Evolutionary conservation across 148 eudicot species (phyloP).

Genomic region (Cornus controversa): DNA sequence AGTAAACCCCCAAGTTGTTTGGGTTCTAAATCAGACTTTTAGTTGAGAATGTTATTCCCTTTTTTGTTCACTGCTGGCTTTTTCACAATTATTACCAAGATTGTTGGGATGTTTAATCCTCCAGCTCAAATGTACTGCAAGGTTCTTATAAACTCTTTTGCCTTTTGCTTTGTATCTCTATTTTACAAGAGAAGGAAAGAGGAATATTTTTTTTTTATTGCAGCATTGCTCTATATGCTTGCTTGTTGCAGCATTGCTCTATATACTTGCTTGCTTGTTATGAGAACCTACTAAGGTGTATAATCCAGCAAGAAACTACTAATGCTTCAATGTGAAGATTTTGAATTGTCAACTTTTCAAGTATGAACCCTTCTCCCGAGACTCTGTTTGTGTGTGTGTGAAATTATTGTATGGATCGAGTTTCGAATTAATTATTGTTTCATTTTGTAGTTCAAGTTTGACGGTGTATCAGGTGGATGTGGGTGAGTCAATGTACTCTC

Average conservation of each 20-base stretch:
- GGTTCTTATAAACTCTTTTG: constrained; percentile 1
- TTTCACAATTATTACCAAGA: neutral
- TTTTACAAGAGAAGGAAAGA: neutral
- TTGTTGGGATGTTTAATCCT: neutral
- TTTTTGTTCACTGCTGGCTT: neutral
- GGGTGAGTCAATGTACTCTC: too few species aligned
- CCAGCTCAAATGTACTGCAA: neutral
- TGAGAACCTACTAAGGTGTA: neutral
- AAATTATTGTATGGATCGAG: too few species aligned
- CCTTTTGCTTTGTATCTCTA: constrained; percentile 4
- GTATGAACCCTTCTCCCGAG: too few species aligned
- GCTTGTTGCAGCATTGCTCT: neutral
- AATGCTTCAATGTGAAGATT: neutral
- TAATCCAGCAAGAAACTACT: too few species aligned
- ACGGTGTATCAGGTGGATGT: too few species aligned
- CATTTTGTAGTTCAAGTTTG: too few species aligned
- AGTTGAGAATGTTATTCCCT: too few species aligned
- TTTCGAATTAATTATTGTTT: too few species aligned
- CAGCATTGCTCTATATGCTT: too few species aligned
- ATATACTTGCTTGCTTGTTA: neutral
- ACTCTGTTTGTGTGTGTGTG: too few species aligned
- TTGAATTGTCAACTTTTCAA: neutral
- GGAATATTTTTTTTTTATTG: too few species aligned
- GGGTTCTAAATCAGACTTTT: neutral
- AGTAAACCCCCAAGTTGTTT: neutral